Evolutionary conservation across 83 land plant genomes (phyloP).

Genomic region (Isoetes engelmannii): DNA sequence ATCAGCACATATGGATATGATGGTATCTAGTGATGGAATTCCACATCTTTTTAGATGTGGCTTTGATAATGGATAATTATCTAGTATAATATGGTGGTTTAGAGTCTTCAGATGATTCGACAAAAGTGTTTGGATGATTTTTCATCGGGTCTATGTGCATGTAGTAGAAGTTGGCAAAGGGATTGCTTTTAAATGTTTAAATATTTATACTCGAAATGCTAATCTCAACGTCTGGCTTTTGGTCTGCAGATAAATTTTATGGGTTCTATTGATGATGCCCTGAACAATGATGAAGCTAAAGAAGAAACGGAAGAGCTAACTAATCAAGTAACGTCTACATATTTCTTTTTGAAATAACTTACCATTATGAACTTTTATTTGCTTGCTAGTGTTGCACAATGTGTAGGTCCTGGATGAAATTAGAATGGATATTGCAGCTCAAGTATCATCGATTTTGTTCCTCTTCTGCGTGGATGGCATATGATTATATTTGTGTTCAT

Average conservation of each 20-base stretch:
- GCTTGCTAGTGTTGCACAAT: background rate
- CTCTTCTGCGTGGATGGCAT: background rate
- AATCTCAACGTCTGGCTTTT: too few relatives aligned
- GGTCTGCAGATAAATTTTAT: conserved; percentile 77
- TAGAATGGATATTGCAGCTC: conserved; percentile 84
- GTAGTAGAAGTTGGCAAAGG: background rate
- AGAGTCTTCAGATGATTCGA: background rate
- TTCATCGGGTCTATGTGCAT: background rate
- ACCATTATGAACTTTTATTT: background rate
- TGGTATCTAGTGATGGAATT: conserved; percentile 36
- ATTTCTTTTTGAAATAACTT: background rate
- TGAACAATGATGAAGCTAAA: conserved; percentile 92
- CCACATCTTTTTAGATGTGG: background rate
- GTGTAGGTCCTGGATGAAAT: conserved; percentile 82
- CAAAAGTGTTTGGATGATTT: background rate
- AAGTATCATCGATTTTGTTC: conserved; percentile 30
- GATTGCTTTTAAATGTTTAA: background rate
- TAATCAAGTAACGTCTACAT: conserved; percentile 52
- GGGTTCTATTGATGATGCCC: conserved; percentile 76
- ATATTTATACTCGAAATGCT: background rate
- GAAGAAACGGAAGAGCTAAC: conserved; percentile 96
- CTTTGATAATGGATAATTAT: background rate
- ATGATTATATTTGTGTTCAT: conserved; percentile 4
- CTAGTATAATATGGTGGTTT: background rate
- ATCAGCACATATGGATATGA: conserved; percentile 90